Evolutionary conservation across 176 grass and related monocot species (phyloP).

Genomic region (barley (Hordeum vulgare)): MorexV3_pseudomolecules_assembly NC_058524.1:429147620-429148119

Average conservation of each 20-base stretch:
- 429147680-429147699: neutral
- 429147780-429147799: neutral
- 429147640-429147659: neutral
- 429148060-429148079: constrained; percentile 11
- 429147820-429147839: constrained; percentile 53
- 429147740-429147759: neutral
- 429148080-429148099: constrained; percentile 87
- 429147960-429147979: constrained; percentile 86
- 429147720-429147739: constrained; percentile 2
- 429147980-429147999: constrained; percentile 86
- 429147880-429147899: constrained; percentile 54
- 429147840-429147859: constrained; percentile 60
- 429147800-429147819: constrained; percentile 12
- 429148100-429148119: constrained; percentile 67
- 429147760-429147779: neutral
- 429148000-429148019: constrained; percentile 54
- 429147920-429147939: constrained; percentile 59
- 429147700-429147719: neutral
- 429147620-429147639: neutral
- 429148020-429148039: neutral
- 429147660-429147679: neutral
- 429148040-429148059: neutral
- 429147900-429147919: constrained; percentile 51
- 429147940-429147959: constrained; percentile 78
- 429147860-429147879: constrained; percentile 67